phyloP scores from a whole-genome alignment of 2,329 filamentous ascomycete genomes.

The Cladosporium sp. region DNA sequence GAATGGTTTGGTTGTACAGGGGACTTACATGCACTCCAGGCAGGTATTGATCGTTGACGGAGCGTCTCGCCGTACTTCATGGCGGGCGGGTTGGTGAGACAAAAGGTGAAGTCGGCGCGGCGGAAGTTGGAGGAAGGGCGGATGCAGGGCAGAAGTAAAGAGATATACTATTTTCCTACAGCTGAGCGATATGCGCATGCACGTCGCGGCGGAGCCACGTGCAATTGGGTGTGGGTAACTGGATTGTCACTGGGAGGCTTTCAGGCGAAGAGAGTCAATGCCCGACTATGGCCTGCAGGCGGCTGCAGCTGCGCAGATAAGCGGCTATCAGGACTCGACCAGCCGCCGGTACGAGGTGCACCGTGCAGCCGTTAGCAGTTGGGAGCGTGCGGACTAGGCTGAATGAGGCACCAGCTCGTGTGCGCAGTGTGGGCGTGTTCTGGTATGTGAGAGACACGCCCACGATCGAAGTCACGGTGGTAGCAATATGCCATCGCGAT shows the following conservation, averaged over 20 bases:
- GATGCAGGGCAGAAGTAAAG: neutral
- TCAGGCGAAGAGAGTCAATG: neutral
- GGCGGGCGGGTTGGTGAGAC: neutral
- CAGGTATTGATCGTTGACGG: slow-evolving; percentile 70
- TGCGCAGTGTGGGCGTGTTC: neutral
- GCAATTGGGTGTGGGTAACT: neutral
- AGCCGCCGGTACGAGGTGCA: neutral
- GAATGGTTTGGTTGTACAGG: too few species aligned
- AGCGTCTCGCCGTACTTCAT: slow-evolving; percentile 79
- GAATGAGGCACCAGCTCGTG: neutral
- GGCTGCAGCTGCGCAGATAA: slow-evolving; percentile 5
- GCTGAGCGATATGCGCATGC: neutral
- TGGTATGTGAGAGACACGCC: neutral
- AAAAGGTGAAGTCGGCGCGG: neutral
- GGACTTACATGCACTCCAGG: slow-evolving; percentile 56
- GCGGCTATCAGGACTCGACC: neutral
- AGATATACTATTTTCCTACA: neutral
- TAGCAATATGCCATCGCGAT: too few species aligned
- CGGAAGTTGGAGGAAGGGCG: neutral
- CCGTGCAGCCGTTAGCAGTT: neutral
- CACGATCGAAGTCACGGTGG: too few species aligned
- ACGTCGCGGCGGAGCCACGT: neutral
- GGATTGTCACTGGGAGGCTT: neutral
- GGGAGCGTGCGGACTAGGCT: neutral
- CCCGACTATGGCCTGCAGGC: neutral